Evolutionary conservation across 2,329 filamentous ascomycete genomes (phyloP), one percentile per base, ranked within the genome.

Genomic region (Alternaria sp.): DNA sequence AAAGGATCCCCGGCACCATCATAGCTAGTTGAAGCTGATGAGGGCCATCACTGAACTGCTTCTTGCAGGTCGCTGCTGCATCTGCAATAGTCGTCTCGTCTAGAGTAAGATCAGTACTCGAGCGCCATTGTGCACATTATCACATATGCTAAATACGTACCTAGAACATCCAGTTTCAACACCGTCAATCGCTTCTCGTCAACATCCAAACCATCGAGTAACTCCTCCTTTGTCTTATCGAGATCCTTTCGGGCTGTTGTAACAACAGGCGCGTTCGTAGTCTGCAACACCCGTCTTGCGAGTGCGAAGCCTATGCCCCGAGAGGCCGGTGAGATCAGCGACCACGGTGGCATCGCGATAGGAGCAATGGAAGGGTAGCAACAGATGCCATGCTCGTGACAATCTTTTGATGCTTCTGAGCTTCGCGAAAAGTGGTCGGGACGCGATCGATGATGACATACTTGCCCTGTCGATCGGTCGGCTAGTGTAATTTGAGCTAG

Each of bases 1-100:
- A 84, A 11, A 95, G 84, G 38, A 94, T 82, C 0, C 92, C 92
- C 0, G 92, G 90, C 3, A 93, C 79, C 30, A 86, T 86, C 69
- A 93, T 86, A 3, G 87, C 87, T 43, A 94, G 84, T 61, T 88
- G 90, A 12, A 95, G 84, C 66, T 91, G 87, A 12, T 74, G 73
- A 11, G 72, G 65, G 1, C 52, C 42, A 2, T 60, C 51, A 0
- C 86, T 84, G 75, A 90, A 90, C 8, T 86, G 78, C 7, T 79
- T 72, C 22, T 80, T 79, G 28, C 88, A 88, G 47, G 75, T 73
- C 4, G 86, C 81, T 18, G 90, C 88, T 39, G 85, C 84, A 47
- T 79, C 70, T 39, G 81, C 78, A 59, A 95, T 86, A 36, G 86
- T 86, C 28, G 79, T 62, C 78, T 94, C 91, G 69, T 91, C 86